Evolutionary conservation across 2,329 filamentous ascomycete genomes (phyloP).

Genomic region (Plectosphaerella sp.): DNA sequence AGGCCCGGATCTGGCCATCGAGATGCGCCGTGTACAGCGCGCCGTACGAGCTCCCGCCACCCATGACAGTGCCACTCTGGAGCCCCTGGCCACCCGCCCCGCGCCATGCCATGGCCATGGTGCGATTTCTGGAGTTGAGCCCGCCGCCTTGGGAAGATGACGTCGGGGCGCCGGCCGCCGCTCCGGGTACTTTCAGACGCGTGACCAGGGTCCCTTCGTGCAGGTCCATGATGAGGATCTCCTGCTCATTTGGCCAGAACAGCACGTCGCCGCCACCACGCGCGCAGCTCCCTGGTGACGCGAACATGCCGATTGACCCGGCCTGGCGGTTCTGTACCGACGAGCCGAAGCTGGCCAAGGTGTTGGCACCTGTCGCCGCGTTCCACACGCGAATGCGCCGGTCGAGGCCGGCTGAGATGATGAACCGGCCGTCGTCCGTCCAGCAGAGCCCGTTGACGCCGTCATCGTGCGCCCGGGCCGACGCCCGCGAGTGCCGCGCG

Average conservation of each 20-base stretch:
- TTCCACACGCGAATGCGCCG: conserved; percentile 85
- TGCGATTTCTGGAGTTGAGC: conserved; percentile 56
- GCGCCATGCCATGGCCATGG: conserved; percentile 73
- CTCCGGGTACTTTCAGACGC: conserved; percentile 63
- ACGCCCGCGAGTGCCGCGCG: conserved; percentile 35
- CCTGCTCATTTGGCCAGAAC: conserved; percentile 75
- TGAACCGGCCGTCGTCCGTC: conserved; percentile 72
- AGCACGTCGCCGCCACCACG: conserved; percentile 59
- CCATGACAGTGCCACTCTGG: conserved; percentile 56
- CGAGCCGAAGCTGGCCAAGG: conserved; percentile 82
- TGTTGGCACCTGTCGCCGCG: conserved; percentile 74
- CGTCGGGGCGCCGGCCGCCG: conserved; percentile 39
- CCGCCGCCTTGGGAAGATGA: conserved; percentile 35
- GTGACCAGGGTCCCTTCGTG: conserved; percentile 71
- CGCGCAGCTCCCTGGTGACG: conserved; percentile 57
- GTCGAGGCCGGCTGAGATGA: conserved; percentile 81
- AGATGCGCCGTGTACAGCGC: conserved; percentile 75
- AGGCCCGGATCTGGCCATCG: conserved; percentile 78
- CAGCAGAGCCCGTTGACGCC: conserved; percentile 82
- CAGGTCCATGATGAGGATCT: conserved; percentile 77
- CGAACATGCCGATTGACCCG: conserved; percentile 56
- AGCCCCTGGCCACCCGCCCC: conserved; percentile 55
- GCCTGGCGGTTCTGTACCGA: conserved; percentile 69
- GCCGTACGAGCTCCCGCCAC: conserved; percentile 46
- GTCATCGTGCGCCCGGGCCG: conserved; percentile 68